phyloP scores from a whole-genome alignment of 306 rosid species.

The Cucumis sativus region Cucumber_9930_V3 NC_026658.2:5330501-5331000 shows the following conservation, averaged over 20 bases:
- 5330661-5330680: conserved; percentile 27
- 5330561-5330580: conserved; percentile 29
- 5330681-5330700: conserved; percentile 23
- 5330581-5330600: conserved; percentile 31
- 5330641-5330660: conserved; percentile 40
- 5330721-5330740: conserved; percentile 19
- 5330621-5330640: conserved; percentile 42
- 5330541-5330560: conserved; percentile 16
- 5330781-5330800: conserved; percentile 8
- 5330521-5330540: conserved; percentile 29
- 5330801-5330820: background rate
- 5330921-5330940: no score
- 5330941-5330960: no score
- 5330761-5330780: conserved; percentile 12
- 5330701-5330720: conserved; percentile 23
- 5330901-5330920: no score
- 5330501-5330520: conserved; percentile 26
- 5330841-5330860: no score
- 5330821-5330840: no score
- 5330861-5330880: no score
- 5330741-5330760: conserved; percentile 25
- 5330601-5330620: conserved; percentile 42
- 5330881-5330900: no score
- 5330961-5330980: no score
- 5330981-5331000: no score